phyloP scores from a whole-genome alignment of 306 rosid genomes.

The Abrus pulchellus region DNA sequence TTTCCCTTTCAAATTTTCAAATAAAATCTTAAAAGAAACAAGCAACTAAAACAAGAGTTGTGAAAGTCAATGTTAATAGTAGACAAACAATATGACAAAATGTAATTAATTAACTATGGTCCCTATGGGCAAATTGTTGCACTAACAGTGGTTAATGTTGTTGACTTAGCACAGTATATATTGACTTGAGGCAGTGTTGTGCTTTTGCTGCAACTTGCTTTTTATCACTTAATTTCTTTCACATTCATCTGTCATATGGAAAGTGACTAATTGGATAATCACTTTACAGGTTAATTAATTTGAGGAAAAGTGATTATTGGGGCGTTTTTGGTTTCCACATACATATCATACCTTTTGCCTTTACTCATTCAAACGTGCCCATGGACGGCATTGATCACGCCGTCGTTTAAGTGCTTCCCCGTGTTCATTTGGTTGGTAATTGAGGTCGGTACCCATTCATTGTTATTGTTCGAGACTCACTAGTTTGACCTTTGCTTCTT shows the following conservation, averaged over 20 bases:
- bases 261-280: neutral
- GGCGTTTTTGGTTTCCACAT: neutral
- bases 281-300: neutral
- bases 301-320: neutral
- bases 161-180: neutral
- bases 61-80: neutral
- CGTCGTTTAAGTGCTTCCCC: constrained; percentile 1
- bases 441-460: neutral
- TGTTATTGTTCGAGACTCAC: neutral
- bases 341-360: neutral
- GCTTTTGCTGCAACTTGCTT: neutral
- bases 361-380: too few relatives aligned
- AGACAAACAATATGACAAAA: neutral
- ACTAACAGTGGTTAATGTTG: neutral
- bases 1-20: too few relatives aligned
- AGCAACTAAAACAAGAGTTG: constrained; percentile 19
- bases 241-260: neutral
- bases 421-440: neutral
- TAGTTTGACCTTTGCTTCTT: neutral
- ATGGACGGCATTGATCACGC: constrained; percentile 1
- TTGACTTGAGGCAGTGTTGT: neutral
- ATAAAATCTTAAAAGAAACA: neutral
- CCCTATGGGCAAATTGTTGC: neutral
- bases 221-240: neutral
- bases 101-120: neutral